A percentile compares a stretch with the other conserved stretches of the same genome.
Conservation (phyloP, 129 eudicot species). For the Scalesia atractyloides region DNA sequence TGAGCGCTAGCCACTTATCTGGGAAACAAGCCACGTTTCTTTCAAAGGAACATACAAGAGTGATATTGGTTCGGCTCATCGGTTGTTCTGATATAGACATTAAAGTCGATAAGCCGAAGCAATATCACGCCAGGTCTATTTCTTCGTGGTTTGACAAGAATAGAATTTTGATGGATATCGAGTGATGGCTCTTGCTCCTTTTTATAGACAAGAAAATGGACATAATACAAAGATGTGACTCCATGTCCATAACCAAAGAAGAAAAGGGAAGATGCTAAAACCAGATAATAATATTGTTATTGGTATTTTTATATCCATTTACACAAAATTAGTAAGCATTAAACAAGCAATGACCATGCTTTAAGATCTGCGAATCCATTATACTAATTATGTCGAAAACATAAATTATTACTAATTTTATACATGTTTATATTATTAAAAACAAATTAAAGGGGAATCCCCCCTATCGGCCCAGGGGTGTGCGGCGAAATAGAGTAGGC, state of each 20-base stretch:
- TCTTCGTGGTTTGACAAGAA: conserved; percentile 3
- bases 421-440: no score
- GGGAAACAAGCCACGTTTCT: neutral
- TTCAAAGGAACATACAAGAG: conserved; percentile 22
- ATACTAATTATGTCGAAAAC: neutral
- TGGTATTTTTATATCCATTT: neutral
- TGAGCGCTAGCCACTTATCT: neutral
- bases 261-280: conserved; percentile 9
- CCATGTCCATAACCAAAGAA: neutral
- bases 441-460: no score
- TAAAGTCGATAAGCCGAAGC: conserved; percentile 1
- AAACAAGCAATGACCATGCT: conserved; percentile 10
- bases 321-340: conserved; percentile 13
- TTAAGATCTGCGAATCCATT: conserved; percentile 18
- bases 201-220: conserved; percentile 17
- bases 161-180: neutral
- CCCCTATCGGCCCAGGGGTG: no score
- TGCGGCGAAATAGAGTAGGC: no score
- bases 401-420: neutral
- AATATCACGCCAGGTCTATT: conserved; percentile 23
- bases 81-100: neutral
- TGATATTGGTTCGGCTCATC: conserved; percentile 30
- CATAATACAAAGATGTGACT: neutral
- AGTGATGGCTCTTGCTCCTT: conserved; percentile 7
- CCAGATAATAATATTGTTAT: neutral